Conservation (phyloP, 2,329 filamentous ascomycete genomes). For the Cadophora sp. region DNA sequence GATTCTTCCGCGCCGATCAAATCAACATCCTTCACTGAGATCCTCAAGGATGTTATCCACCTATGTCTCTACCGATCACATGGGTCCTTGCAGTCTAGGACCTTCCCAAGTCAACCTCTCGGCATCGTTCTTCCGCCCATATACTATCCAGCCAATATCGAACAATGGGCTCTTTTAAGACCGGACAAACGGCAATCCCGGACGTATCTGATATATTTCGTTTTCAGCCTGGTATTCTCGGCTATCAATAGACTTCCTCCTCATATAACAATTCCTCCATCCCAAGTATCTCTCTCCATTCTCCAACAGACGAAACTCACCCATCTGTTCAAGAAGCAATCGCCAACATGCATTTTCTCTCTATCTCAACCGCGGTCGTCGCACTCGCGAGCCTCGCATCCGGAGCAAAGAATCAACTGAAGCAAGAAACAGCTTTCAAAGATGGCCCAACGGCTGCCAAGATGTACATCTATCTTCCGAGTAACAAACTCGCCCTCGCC, state of each 20-base stretch:
- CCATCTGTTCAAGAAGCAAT: not conserved
- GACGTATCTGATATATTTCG: not conserved
- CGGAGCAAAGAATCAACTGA: slow-evolving; percentile 25
- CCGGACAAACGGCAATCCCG: slow-evolving; percentile 13
- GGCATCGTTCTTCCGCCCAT: slow-evolving; percentile 22
- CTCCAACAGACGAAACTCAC: not conserved
- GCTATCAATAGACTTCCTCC: not conserved
- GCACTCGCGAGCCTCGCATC: slow-evolving; percentile 21
- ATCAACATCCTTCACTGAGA: not conserved
- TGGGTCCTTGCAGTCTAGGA: not conserved
- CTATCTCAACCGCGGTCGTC: slow-evolving; percentile 14
- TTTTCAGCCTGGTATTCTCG: slow-evolving; percentile 22
- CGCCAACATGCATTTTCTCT: slow-evolving; percentile 23
- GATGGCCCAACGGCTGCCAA: slow-evolving; percentile 34
- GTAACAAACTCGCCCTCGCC: slow-evolving; percentile 26
- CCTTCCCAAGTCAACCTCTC: slow-evolving; percentile 6
- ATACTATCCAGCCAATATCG: slow-evolving; percentile 12
- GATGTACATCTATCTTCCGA: slow-evolving; percentile 42
- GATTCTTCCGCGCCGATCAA: slow-evolving; percentile 20
- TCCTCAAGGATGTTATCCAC: not conserved
- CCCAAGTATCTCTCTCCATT: not conserved
- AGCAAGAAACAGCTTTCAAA: slow-evolving; percentile 36
- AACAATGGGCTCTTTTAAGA: not conserved
- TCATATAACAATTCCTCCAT: slow-evolving; percentile 12
- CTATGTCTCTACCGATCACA: slow-evolving; percentile 14